Evolutionary conservation across 257 asterid genomes (phyloP), one percentile per base, ranked within the genome.

Genomic region (Paulownia fortunei): DNA sequence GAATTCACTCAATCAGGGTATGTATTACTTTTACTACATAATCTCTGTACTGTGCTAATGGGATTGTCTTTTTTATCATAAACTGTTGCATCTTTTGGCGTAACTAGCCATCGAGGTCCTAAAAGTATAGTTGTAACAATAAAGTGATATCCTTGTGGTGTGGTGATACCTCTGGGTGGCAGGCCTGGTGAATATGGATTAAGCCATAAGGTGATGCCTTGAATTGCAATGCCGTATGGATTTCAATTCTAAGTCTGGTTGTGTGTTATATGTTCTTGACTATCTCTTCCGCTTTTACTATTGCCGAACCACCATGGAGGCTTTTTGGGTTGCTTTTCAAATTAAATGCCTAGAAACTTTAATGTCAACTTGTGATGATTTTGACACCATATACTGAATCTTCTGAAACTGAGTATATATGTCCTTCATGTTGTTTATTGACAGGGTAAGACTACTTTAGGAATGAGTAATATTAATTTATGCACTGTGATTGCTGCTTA

Each of bases 1-100:
- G 99, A 96, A 79, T 96, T 96, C 88, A 96, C 99, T 81, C 99
- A 96, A 74, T 96, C 99, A 44, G 99, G 99, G 99, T 96, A 90
- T 59, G 85, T 58, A 10, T 62, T 24, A 56, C 54, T 36, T 60
- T 42, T 49, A 60, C 21, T 47, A 15, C 66, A 37, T 46, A 9
- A 32, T 56, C 46, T 41, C 26, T 73, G 30, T 73, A 27, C 34
- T 72, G 27, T 24, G 44, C 59, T 73, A 15, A 11, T 27, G 32
- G 10, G n/a, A 37, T 46, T 71, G 24, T 27, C 23, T 70, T 65
- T 6, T 42, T 67, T 24, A 74, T 79, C 55, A 44, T 46, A 67
- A 19, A 27, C 66, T 34, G 13, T 37, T 30, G 42, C 34, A 52
- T 74, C 36, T 69, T 69, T 82, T 56, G 75, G 27, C 32, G 11